Percentiles rank a stretch among this genome's conserved stretches.
Conservation (phyloP, 2,329 filamentous ascomycete species). For the Rutstroemia sydowiana region DNA sequence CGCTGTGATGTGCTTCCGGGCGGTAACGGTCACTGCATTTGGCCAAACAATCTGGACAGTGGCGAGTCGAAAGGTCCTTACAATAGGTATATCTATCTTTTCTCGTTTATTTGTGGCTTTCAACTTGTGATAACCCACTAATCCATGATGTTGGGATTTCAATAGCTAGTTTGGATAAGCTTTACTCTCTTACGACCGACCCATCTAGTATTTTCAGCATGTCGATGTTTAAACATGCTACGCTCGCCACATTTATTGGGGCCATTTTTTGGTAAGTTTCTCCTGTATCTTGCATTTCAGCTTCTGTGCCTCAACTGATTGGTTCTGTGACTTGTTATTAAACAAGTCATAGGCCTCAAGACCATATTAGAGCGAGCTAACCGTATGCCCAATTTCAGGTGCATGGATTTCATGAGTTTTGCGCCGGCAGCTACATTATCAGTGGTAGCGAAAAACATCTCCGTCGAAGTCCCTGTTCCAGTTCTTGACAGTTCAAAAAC, state of each 20-base stretch:
- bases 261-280: background rate
- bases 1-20: constrained; percentile 8
- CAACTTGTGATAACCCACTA: background rate
- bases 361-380: no score
- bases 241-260: background rate
- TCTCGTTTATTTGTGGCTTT: background rate
- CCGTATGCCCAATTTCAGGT: background rate
- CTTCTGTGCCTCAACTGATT: background rate
- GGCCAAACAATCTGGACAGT: constrained; percentile 18
- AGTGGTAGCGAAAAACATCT: constrained; percentile 1
- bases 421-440: constrained; percentile 6
- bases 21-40: constrained; percentile 9
- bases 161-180: constrained; percentile 13
- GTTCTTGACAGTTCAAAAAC: background rate
- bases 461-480: background rate
- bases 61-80: constrained; percentile 10
- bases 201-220: constrained; percentile 9
- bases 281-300: background rate
- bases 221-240: background rate
- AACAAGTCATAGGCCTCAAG: background rate
- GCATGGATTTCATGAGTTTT: constrained; percentile 2
- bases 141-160: background rate
- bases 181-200: constrained; percentile 14
- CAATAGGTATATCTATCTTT: background rate
- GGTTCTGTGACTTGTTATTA: background rate